Conservation (phyloP, 2,329 filamentous ascomycete genomes). For the Trichoderma breve region DNA sequence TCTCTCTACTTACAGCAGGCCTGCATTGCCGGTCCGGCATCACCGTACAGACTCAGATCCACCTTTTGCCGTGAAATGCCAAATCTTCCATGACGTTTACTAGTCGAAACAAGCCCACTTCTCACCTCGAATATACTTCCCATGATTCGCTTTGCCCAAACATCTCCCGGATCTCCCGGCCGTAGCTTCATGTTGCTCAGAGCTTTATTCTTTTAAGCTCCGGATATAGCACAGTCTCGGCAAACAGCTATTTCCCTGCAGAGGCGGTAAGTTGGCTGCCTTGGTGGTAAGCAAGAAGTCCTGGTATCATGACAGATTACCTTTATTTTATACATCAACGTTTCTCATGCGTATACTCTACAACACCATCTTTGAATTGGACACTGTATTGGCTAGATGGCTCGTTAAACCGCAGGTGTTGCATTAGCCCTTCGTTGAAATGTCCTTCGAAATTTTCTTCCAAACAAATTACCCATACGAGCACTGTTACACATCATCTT, state of each 20-base stretch:
- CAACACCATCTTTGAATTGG: neutral
- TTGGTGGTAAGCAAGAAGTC: neutral
- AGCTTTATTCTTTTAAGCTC: neutral
- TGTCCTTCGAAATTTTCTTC: neutral
- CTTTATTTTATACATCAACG: neutral
- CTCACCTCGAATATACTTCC: neutral
- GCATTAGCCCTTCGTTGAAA: neutral
- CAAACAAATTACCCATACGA: neutral
- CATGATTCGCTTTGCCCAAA: neutral
- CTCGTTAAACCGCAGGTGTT: neutral
- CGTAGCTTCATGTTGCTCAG: neutral
- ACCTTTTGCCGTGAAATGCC: neutral
- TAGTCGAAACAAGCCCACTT: neutral
- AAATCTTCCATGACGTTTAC: neutral
- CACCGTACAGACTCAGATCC: neutral
- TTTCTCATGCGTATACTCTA: neutral
- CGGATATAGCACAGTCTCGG: neutral
- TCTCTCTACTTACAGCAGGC: neutral
- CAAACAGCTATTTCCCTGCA: neutral
- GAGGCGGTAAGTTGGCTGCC: neutral
- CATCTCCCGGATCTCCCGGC: neutral
- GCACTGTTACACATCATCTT: neutral
- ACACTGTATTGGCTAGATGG: neutral
- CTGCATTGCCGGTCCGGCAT: slow-evolving; percentile 15
- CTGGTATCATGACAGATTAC: neutral